Evolutionary conservation across 805 yeast species (phyloP).

Genomic region (Metschnikowia peoriensis): DNA sequence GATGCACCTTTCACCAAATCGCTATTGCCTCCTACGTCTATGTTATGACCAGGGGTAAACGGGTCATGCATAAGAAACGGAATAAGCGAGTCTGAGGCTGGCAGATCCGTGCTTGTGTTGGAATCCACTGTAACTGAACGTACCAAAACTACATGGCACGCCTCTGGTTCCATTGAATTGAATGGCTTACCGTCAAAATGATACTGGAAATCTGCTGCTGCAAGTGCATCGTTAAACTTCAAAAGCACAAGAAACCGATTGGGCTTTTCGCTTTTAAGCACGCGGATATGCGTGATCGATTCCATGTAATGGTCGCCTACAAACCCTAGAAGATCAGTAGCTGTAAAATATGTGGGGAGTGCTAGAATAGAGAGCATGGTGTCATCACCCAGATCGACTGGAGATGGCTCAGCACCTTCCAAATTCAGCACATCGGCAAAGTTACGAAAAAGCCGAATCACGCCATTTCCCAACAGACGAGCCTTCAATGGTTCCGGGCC

Average conservation of each 20-base stretch:
- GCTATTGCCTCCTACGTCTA: not conserved
- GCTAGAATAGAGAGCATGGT: slow-evolving; percentile 79
- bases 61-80: slow-evolving; percentile 77
- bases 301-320: slow-evolving; percentile 61
- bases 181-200: slow-evolving; percentile 70
- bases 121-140: slow-evolving; percentile 50
- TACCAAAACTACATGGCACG: slow-evolving; percentile 74
- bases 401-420: slow-evolving; percentile 4
- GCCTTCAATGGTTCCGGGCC: slow-evolving; percentile 55
- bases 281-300: slow-evolving; percentile 66
- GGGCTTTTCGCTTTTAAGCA: slow-evolving; percentile 62
- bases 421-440: slow-evolving; percentile 31
- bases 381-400: slow-evolving; percentile 44
- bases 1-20: not conserved
- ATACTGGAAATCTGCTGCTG: slow-evolving; percentile 64
- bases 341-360: slow-evolving; percentile 83
- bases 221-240: slow-evolving; percentile 58
- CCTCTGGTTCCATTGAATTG: slow-evolving; percentile 86
- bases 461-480: slow-evolving; percentile 67
- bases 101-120: slow-evolving; percentile 4
- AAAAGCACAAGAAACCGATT: slow-evolving; percentile 74
- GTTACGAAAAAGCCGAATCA: slow-evolving; percentile 64
- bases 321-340: slow-evolving; percentile 78
- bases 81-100: slow-evolving; percentile 32
- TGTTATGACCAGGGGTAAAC: slow-evolving; percentile 43